Evolutionary conservation across 495 filamentous ascomycete species (phyloP).

Genomic region (Penicillium riverlandense): DNA sequence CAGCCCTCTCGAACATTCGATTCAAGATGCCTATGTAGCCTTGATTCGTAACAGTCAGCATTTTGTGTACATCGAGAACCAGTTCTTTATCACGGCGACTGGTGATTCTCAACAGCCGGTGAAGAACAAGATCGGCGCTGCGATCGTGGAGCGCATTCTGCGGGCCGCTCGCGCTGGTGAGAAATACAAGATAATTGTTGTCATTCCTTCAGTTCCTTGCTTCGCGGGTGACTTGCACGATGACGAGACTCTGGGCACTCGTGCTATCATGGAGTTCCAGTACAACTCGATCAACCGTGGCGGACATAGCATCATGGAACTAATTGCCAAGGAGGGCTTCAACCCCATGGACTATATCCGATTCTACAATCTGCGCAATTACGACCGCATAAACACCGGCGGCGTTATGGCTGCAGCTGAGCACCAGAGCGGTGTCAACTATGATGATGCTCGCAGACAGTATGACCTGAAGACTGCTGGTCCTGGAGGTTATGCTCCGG

Average conservation of each 20-base stretch:
- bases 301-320: conserved; percentile 79
- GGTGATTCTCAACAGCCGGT: conserved; percentile 69
- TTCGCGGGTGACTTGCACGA: conserved; percentile 84
- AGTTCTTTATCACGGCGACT: conserved; percentile 96
- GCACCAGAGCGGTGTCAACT: conserved; percentile 60
- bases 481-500: conserved; percentile 32
- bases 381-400: conserved; percentile 80
- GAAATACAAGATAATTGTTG: conserved; percentile 75
- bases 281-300: conserved; percentile 87
- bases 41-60: conserved; percentile 74
- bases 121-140: conserved; percentile 77
- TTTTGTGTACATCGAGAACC: conserved; percentile 93
- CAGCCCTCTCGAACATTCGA: conserved; percentile 68
- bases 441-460: conserved; percentile 61
- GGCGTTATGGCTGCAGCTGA: conserved; percentile 57
- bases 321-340: conserved; percentile 61
- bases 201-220: conserved; percentile 82
- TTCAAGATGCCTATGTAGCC: conserved; percentile 81
- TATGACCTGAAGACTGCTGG: conserved; percentile 48
- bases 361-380: conserved; percentile 93
- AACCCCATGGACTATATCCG: conserved; percentile 76
- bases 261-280: conserved; percentile 95
- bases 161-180: conserved; percentile 64
- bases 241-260: conserved; percentile 73
- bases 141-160: conserved; percentile 82